Evolutionary conservation across 331 rosid species (phyloP), one percentile per base, ranked within the genome.

Genomic region (Arachis monticola): DNA sequence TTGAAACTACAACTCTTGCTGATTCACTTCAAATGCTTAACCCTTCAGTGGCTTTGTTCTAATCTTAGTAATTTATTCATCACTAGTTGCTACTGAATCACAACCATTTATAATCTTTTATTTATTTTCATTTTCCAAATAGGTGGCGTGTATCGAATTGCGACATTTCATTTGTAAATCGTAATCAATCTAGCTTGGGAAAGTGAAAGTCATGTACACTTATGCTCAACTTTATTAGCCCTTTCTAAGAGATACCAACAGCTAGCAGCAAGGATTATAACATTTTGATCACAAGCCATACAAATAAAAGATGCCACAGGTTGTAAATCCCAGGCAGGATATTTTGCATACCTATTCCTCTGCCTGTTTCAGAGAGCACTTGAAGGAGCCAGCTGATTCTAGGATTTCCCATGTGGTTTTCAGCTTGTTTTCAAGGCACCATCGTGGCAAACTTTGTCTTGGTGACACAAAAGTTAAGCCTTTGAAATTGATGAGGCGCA

Each of bases 311-410:
- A 80, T 79, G 81, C 17, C 42, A 32, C 69, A 27, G 53, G 75
- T 63, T 81, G 77, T 69, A 56, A 78, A 81, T 86, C 83, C 72
- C 10, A 64, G 80, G 76, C 87, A 74, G 45, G 85, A 62, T 46
- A 22, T 77, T 80, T 53, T 75, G 48, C 41, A 72, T 76, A 55
- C 73, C 71, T 87, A 78, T 70, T 75, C 90, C 31, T 60, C 68
- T 45, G 31, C 58, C 63, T 72, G 61, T 70, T 80, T 73, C 44
- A 84, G 71, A 74, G 48, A 64, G 50, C 38, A 58, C 45, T 71
- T 82, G 12, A 77, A 64, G 57, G 76, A 76, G 50, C 72, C 72
- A 47, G 51, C 44, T 11, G 68, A 70, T 47, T 80, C 79, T 66
- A 83, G 79, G 53, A 59, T 63, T 77, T 62, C 84, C 48, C 60